A percentile compares a stretch with the other conserved stretches of the same genome.
These are phyloP conservation scores for Apiotrichum domesticum DNA, from an alignment of 1,284 basidiomycete genomes.

Conservation along the genomic window DNA sequence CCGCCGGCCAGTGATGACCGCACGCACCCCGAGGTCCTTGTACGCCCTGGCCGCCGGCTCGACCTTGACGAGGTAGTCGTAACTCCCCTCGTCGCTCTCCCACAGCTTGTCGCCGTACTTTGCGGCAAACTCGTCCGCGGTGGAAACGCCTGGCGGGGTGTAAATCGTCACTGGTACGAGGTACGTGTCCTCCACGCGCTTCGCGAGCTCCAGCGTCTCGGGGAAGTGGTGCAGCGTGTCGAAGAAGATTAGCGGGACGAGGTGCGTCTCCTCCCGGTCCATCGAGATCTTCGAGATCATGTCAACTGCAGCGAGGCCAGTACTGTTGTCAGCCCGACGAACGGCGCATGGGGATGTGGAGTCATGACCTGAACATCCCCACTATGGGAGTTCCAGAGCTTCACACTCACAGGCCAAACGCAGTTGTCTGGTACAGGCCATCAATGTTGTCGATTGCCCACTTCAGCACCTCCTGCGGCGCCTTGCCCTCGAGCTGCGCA, in stretches of 20 bases:
- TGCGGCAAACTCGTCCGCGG: slow-evolving; percentile 68
- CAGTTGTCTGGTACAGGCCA: slow-evolving; percentile 78
- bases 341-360: neutral
- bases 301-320: slow-evolving; percentile 81
- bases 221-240: slow-evolving; percentile 96
- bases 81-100: slow-evolving; percentile 80
- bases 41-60: slow-evolving; percentile 91
- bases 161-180: slow-evolving; percentile 67
- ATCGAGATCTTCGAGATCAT: slow-evolving; percentile 75
- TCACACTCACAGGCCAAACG: slow-evolving; percentile 65
- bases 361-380: too few species aligned
- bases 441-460: slow-evolving; percentile 75
- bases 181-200: slow-evolving; percentile 72
- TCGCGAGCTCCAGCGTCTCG: slow-evolving; percentile 83
- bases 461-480: slow-evolving; percentile 71
- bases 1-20: slow-evolving; percentile 90
- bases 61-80: slow-evolving; percentile 93
- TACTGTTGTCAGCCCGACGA: slow-evolving; percentile 42
- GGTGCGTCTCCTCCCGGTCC: slow-evolving; percentile 44
- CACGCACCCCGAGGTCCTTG: slow-evolving; percentile 67
- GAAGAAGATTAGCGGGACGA: slow-evolving; percentile 66
- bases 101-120: slow-evolving; percentile 78
- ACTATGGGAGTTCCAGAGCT: too few species aligned
- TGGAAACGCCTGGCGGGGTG: slow-evolving; percentile 67
- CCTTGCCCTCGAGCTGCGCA: slow-evolving; percentile 59